Evolutionary conservation across 768 basidiomycete genomes (phyloP).

Genomic region (Lenzites betulinus): DNA sequence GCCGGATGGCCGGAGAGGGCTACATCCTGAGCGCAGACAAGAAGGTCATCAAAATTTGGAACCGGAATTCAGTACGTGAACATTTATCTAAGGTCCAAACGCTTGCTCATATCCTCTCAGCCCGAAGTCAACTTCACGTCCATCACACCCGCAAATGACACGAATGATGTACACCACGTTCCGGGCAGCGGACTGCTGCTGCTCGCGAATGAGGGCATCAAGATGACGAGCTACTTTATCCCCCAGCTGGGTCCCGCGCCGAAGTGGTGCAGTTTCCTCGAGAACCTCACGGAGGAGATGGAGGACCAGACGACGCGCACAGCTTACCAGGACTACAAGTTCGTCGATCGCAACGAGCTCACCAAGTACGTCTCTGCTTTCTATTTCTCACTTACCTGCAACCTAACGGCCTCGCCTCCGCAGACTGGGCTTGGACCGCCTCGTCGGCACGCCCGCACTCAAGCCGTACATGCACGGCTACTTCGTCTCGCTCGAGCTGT

Average conservation of each 20-base stretch:
- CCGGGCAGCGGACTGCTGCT: slow-evolving; percentile 88
- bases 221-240: slow-evolving; percentile 92
- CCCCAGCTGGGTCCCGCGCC: slow-evolving; percentile 97
- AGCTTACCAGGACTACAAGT: slow-evolving; percentile 97
- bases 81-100: background rate
- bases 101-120: slow-evolving; percentile 38
- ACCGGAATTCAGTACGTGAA: slow-evolving; percentile 71
- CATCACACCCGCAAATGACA: slow-evolving; percentile 85
- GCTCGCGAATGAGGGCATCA: slow-evolving; percentile 95
- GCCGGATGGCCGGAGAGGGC: slow-evolving; percentile 81
- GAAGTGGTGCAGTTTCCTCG: slow-evolving; percentile 95
- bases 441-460: slow-evolving; percentile 91
- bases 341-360: slow-evolving; percentile 86
- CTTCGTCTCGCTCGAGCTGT: slow-evolving; percentile 94
- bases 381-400: background rate
- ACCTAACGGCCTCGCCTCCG: slow-evolving; percentile 3
- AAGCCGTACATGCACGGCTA: slow-evolving; percentile 99
- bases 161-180: slow-evolving; percentile 90
- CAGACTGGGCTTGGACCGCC: slow-evolving; percentile 93
- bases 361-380: slow-evolving; percentile 58
- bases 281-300: slow-evolving; percentile 98
- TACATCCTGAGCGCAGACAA: slow-evolving; percentile 92
- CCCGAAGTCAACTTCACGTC: slow-evolving; percentile 87
- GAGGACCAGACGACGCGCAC: slow-evolving; percentile 81
- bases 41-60: slow-evolving; percentile 98